phyloP scores from a whole-genome alignment of 805 yeast genomes.

The Saturnispora besseyi region DNA sequence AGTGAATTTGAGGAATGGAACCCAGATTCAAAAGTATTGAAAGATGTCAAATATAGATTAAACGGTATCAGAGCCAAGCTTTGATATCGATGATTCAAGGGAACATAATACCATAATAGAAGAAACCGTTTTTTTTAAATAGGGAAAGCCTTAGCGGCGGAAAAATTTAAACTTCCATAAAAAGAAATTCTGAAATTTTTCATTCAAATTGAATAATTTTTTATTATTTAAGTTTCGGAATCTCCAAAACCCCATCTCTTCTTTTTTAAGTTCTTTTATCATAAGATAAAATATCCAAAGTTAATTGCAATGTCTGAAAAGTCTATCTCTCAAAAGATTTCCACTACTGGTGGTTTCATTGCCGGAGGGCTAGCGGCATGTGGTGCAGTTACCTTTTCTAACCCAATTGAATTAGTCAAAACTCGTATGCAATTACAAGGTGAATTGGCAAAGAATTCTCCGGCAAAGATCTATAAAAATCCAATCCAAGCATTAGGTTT shows the following conservation, averaged over 20 bases:
- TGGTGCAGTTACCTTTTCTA: conserved; percentile 94
- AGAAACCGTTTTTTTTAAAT: neutral
- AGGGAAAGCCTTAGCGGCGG: conserved; percentile 4
- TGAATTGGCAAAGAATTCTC: conserved; percentile 53
- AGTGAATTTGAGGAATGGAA: conserved; percentile 77
- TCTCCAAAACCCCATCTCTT: neutral
- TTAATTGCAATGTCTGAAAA: conserved; percentile 17
- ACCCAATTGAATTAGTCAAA: conserved; percentile 91
- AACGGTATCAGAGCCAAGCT: conserved; percentile 29
- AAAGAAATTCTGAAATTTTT: neutral
- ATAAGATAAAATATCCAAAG: neutral
- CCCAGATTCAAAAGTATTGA: conserved; percentile 73
- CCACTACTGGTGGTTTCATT: conserved; percentile 67
- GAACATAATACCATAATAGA: neutral
- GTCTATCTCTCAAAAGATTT: conserved; percentile 49
- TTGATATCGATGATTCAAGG: conserved; percentile 8
- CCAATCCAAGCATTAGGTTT: conserved; percentile 75
- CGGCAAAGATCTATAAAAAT: conserved; percentile 57
- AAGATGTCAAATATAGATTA: conserved; percentile 63
- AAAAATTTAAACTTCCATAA: neutral
- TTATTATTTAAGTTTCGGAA: neutral
- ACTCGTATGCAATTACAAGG: conserved; percentile 97
- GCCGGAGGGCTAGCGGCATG: conserved; percentile 96
- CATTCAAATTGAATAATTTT: neutral
- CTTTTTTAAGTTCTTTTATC: neutral